Evolutionary conservation across 1,139 yeast genomes (phyloP), one percentile per base, ranked within the genome.

Genomic region (Taiozyma sp.): DNA sequence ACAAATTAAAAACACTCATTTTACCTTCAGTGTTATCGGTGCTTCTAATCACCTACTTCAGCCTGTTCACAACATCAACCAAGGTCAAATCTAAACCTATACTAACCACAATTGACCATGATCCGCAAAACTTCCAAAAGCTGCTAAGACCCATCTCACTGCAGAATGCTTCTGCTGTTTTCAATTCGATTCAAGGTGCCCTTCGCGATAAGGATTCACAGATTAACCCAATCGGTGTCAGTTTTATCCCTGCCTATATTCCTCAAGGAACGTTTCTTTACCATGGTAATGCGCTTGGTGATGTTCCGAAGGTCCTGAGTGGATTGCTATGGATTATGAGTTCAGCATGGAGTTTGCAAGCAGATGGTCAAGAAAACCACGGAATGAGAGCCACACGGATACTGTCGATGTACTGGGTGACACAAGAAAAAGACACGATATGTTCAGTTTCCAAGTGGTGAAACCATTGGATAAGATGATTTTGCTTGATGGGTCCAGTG

Each of bases 241-340:
- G 79, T 6, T 77, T 72, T 56, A 71, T 80, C 42, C 83, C 85
- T 0, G 85, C 81, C 1, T 72, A 71, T 47, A 69, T 81, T 19
- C 83, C 85, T 0, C 70, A 75, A 40, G 83, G 82, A 6, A 79
- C 84, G 0, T 59, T 76, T 40, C 58, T 81, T 48, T 81, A 76
- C 53, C 85, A 80, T 62, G 67, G 80, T 0, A 71, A 72, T 10
- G 62, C 64, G 3, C 50, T 59, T 10, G 66, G 68, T 2, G 53
- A 59, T 5, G 57, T 78, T 9, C 83, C 84, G 1, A 56, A 60
- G 0, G 62, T 68, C 71, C 72, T 35, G 85, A 80, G 59, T 80
- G 85, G 85, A 65, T 77, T 9, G 85, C 85, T 2, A 68, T 80
- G 73, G 82, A 79, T 58, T 73, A 70, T 52, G 85, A 80, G 57